Base-by-base conservation (phyloP, 2,329 filamentous ascomycete species). In the Colletotrichum sp. region DNA sequence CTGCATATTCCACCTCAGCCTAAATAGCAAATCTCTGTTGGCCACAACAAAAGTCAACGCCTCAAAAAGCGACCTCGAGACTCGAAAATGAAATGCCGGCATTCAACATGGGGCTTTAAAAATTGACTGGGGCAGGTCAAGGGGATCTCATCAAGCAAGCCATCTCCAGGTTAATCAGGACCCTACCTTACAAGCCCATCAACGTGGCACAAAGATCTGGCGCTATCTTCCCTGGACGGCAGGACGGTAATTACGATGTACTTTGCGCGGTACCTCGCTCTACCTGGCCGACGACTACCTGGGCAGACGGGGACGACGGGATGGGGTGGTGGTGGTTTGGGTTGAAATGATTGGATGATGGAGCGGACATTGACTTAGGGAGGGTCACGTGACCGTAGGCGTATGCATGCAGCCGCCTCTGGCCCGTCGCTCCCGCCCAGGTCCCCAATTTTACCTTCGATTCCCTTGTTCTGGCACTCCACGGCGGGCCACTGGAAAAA, bases 321-420 rank as follows among this genome's bases (percentile, higher is more conserved):
- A 65, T 24, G 34, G 62, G 62, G 62, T 36, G 22, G 62, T 24
- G 24, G 32, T 65, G 62, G 32, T 22, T 48, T 68, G 36, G 64
- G n/a, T 57, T 16, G 32, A 52, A 32, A 44, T 52, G 68, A 75
- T 75, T 75, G 72, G 72, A 75, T 36, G 36, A 39, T 65, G 34
- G 60, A 18, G 32, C 24, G 39, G 55, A 72, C 68, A 75, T 75
- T 65, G 39, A 62, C 34, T 75, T 69, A 70, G 72, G 32, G 59
- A 44, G 60, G 12, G 13, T 75, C 73, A 76, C 75, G 75, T 76
- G 75, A 76, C 12, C 13, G 8, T 9, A 52, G n/a, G 52, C 59
- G 34, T 44, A 76, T 76, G 75, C 75, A 76, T 75, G 75, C 75
- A 76, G 60, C 75, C 75, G 72, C n/a, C 52, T 72, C 16, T 75